A percentile compares a stretch with the other conserved stretches of the same genome.
phyloP scores from a whole-genome alignment of 2,329 filamentous ascomycete genomes.

The Aspergillus brunneoviolaceus region DNA sequence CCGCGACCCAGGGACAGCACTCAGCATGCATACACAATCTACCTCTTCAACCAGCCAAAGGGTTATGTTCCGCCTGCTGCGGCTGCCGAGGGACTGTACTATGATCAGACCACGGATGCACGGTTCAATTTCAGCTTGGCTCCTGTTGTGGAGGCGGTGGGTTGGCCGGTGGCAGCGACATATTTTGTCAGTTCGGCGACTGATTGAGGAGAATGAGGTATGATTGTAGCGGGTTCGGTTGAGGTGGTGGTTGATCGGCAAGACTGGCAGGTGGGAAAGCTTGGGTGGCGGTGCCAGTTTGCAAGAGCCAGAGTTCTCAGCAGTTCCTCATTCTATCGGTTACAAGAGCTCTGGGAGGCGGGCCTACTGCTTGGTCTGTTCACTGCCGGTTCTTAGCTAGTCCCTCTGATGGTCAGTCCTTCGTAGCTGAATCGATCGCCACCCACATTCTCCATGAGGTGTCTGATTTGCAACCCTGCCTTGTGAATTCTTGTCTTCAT shows the following conservation, averaged over 20 bases:
- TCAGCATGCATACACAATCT: background rate
- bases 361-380: fast-evolving
- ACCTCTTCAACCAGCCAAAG: background rate
- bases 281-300: too few relatives aligned
- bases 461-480: too few relatives aligned
- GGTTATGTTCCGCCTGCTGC: background rate
- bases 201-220: background rate
- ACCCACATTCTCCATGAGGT: too few relatives aligned
- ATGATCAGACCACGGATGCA: background rate
- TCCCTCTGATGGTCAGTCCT: too few relatives aligned
- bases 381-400: too few relatives aligned
- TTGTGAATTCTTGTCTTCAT: too few relatives aligned
- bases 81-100: background rate
- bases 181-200: background rate
- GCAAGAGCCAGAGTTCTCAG: too few relatives aligned
- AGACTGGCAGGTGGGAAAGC: too few relatives aligned
- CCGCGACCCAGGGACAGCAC: background rate
- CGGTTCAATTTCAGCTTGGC: background rate
- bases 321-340: too few relatives aligned
- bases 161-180: background rate
- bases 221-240: background rate
- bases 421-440: too few relatives aligned
- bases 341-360: too few relatives aligned
- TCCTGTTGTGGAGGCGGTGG: background rate
- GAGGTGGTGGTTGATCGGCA: too few relatives aligned